Evolutionary conservation across 116 monocot species (phyloP).

Genomic region (Zostera marina): DNA sequence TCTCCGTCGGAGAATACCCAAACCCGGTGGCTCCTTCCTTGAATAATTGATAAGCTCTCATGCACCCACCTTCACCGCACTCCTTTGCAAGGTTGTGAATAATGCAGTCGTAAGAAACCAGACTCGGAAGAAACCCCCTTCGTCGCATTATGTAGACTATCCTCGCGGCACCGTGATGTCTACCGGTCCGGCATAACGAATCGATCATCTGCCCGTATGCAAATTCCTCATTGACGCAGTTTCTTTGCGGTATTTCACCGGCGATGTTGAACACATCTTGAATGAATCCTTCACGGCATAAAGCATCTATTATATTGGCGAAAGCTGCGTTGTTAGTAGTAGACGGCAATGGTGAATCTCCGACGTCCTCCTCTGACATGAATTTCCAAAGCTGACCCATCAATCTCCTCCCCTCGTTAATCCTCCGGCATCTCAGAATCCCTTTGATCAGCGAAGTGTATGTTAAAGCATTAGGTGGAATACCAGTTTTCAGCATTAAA

Average conservation of each 20-base stretch:
- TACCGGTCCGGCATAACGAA: conserved; percentile 45
- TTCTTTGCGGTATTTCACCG: conserved; percentile 61
- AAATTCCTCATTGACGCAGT: conserved; percentile 34
- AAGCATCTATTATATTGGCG: conserved; percentile 49
- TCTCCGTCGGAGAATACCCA: conserved; percentile 37
- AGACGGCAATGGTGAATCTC: background rate
- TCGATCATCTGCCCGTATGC: conserved; percentile 82
- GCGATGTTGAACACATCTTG: conserved; percentile 69
- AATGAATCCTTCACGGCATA: conserved; percentile 60
- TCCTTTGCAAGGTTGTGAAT: conserved; percentile 57
- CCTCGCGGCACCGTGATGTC: conserved; percentile 64
- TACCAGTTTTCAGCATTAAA: conserved; percentile 31
- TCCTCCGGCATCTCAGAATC: conserved; percentile 26
- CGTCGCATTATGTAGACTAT: conserved; percentile 81
- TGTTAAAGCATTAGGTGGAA: conserved; percentile 65
- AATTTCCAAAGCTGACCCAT: conserved; percentile 48
- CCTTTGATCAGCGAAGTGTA: conserved; percentile 43
- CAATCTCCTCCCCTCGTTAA: conserved; percentile 31
- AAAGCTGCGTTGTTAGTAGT: conserved; percentile 45
- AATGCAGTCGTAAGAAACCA: conserved; percentile 75
- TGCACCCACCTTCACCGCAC: conserved; percentile 36
- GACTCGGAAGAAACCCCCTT: conserved; percentile 53
- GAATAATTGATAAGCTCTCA: conserved; percentile 72
- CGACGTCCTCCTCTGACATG: conserved; percentile 28
- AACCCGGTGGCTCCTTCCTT: conserved; percentile 57